Base-by-base conservation (phyloP, 352 stramenopile genomes). In the Plasmopara halstedii region DNA sequence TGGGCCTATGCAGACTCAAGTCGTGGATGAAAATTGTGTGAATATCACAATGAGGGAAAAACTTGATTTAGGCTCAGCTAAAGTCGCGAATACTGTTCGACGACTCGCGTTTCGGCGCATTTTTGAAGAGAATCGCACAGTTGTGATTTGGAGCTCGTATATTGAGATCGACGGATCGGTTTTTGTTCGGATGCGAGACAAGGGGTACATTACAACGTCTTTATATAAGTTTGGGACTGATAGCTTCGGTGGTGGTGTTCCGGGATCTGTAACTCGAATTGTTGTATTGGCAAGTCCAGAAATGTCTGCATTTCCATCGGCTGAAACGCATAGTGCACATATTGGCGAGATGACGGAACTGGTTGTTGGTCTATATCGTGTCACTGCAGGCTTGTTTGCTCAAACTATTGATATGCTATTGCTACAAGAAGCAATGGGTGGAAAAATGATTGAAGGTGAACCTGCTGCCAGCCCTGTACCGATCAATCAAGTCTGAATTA, bases 321-420 rank as follows among this genome's bases (percentile, higher is more conserved):
- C 15, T 14, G 32, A 60, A 29, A 15, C 58, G 13, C 38, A 53
- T 22, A 49, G 52, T 32, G 20, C 43, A 3, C 58, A 66, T 33
- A 63, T 79, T 34, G 70, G 70, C 18, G 69, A 70, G 46, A 62
- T 85, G 23, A 76, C 67, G 2, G 67, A 82, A 34, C 46, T 75
- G 0, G 55, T 85, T 19, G 63, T 85, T 2, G 54, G 45, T 17
- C 67, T 64, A 2, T 80, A 78, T 38, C 56, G 61, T 1, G 51
- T 58, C 4, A 68, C 57, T 11, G 47, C 79, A 10, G 52, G 53
- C 6, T 63, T 80, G 19, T 57, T 84, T 48, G 42, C 60, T 4
- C 60, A 73, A 29, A 69, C 66, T 6, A 62, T 73, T 23, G 57
- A 77, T 32, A 67, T 52, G 13, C 48, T 77, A 17, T 32, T 81